These are phyloP conservation scores for Ocimum tenuiflorum DNA, from an alignment of 257 asterid genomes.

Conservation along the genomic window DNA sequence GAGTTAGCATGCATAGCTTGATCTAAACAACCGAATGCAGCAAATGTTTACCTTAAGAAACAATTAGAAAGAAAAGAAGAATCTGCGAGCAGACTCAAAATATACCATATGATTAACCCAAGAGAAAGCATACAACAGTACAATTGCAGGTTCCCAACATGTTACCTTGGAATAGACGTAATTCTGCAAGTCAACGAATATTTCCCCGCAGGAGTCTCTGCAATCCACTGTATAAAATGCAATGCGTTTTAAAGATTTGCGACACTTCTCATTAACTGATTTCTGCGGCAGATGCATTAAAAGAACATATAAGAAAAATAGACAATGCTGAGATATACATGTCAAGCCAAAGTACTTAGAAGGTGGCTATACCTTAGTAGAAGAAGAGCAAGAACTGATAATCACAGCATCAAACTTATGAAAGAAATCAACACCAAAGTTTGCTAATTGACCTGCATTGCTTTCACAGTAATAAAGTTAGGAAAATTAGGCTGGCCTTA, in stretches of 20 bases:
- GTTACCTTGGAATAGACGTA: slow-evolving; percentile 70
- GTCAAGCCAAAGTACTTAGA: slow-evolving; percentile 4
- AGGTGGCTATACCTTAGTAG: slow-evolving; percentile 40
- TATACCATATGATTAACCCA: no score
- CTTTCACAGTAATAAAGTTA: slow-evolving; percentile 3
- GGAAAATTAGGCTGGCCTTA: background rate
- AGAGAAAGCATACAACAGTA: no score
- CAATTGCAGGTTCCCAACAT: no score
- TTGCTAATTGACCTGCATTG: slow-evolving; percentile 41
- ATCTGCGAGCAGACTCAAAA: no score
- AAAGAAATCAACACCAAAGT: slow-evolving; percentile 42
- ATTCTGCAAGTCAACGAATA: slow-evolving; percentile 90
- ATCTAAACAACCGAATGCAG: no score
- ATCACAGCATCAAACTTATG: slow-evolving; percentile 55
- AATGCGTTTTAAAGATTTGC: slow-evolving; percentile 61
- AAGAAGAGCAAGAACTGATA: slow-evolving; percentile 44
- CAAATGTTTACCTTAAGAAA: no score
- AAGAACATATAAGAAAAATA: background rate
- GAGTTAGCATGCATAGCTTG: no score
- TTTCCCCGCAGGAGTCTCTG: slow-evolving; percentile 92
- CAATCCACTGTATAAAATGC: slow-evolving; percentile 88
- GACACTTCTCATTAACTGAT: slow-evolving; percentile 82
- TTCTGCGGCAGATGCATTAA: slow-evolving; percentile 42
- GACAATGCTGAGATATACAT: background rate
- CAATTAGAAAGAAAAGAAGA: no score